Base-by-base conservation (phyloP, 225 moss, liverwort and hornwort genomes). In the Lunularia cruciata region DNA sequence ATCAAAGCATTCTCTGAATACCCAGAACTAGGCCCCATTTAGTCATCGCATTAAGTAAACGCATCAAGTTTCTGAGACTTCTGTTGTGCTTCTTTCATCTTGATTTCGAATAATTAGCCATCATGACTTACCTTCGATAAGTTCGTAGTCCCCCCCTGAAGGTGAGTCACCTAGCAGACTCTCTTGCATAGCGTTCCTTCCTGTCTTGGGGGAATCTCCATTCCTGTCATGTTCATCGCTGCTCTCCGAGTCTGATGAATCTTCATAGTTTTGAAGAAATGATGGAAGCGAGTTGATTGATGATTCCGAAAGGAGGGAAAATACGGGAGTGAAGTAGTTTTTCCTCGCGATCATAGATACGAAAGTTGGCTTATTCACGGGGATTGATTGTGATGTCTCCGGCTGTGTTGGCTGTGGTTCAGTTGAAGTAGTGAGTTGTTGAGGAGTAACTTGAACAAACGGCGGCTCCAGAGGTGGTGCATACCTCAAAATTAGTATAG, bases 281-380 rank as follows among this genome's bases (percentile, higher is more conserved):
- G 81, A 79, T 1, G 98, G 93, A 38, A 93, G n/a, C 0, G 89
- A 86, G 65, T 88, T 83, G 68, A 88, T 61, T 20, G 98, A 98
- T 8, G 98, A 89, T 54, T 98, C 98, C 4, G 98, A 93, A 60
- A 98, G 67, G 49, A 93, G 71, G 20, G 89, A 88, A 22, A 98
- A 70, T 26, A 90, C 86, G 2, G 98, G 98, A 39, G 98, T 93
- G 76, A 93, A 91, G 63, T 74, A 77, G 57, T 75, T 60, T 45
- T 57, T 77, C 60, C 76, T 75, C 10, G 75, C 62, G 27, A 80
- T 71, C 75, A 75, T 68, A 7, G 75, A 52, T 6, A 78, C 59
- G 30, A 83, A 64, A 2, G 82, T 67, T 6, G 72, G 67, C 10
- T 9, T 48, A 14, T 19, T 20, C 15, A 35, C 26, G 60, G 71